phyloP scores from a whole-genome alignment of 2,329 filamentous ascomycete species.

The Aspergillus viridinutans region DNA sequence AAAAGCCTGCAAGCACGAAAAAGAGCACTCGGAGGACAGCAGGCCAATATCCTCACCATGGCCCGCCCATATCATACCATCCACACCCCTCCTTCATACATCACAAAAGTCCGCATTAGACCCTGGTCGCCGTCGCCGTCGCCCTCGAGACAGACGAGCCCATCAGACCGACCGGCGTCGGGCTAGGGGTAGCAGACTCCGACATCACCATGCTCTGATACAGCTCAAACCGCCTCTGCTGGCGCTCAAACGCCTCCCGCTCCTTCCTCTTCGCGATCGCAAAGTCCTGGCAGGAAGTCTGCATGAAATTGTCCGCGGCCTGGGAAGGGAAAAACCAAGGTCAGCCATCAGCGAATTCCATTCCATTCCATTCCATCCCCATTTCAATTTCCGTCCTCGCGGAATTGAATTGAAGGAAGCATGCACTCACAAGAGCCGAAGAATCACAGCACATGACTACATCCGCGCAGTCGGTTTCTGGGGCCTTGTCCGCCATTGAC shows the following conservation, averaged over 20 bases:
- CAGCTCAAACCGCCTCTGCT: neutral
- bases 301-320: neutral
- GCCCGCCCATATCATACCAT: neutral
- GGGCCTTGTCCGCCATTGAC: slow-evolving; percentile 12
- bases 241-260: neutral
- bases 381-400: neutral
- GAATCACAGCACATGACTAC: slow-evolving; percentile 25
- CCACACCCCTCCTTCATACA: neutral
- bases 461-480: slow-evolving; percentile 15
- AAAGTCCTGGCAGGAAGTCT: neutral
- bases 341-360: neutral
- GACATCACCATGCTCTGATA: neutral
- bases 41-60: neutral
- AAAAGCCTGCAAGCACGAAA: neutral
- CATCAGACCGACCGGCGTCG: too few species aligned
- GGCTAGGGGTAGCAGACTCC: neutral
- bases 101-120: neutral
- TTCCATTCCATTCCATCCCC: neutral
- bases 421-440: slow-evolving; percentile 6
- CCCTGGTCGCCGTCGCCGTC: neutral
- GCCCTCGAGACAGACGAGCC: neutral
- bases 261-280: neutral
- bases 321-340: neutral
- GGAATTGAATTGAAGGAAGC: neutral
- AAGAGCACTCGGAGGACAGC: neutral